Evolutionary conservation across 2,329 filamentous ascomycete species (phyloP).

Genomic region (Dissoconium aciculare): DNA sequence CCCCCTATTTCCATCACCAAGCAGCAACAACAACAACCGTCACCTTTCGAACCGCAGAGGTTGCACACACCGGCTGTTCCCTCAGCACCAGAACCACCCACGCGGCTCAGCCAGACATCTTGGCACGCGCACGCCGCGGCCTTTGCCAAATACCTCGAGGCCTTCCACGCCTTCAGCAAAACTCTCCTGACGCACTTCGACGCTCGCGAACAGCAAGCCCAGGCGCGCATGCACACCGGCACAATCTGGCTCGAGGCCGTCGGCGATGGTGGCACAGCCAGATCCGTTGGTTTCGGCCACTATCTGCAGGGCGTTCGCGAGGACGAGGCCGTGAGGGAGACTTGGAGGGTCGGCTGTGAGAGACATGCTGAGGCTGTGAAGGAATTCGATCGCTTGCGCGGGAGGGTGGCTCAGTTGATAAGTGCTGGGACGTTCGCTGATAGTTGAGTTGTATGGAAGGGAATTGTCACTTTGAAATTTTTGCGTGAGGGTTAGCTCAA

Average conservation of each 20-base stretch:
- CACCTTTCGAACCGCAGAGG: constrained; percentile 23
- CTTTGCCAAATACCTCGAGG: constrained; percentile 41
- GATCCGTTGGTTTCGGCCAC: constrained; percentile 36
- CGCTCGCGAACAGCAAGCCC: constrained; percentile 32
- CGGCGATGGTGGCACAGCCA: constrained; percentile 28
- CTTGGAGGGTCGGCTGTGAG: constrained; percentile 46
- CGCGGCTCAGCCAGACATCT: constrained; percentile 31
- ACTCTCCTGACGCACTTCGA: constrained; percentile 43
- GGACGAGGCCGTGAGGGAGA: constrained; percentile 47
- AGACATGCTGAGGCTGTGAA: constrained; percentile 45
- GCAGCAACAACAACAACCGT: too few species aligned
- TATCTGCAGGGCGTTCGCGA: constrained; percentile 49
- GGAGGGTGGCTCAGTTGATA: constrained; percentile 24
- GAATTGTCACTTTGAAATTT: too few species aligned
- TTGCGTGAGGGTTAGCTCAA: too few species aligned
- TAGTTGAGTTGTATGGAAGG: too few species aligned
- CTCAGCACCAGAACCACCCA: constrained; percentile 24
- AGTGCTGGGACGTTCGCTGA: constrained; percentile 13
- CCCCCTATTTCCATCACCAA: constrained; percentile 23
- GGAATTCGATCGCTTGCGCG: constrained; percentile 39
- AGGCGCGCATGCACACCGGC: constrained; percentile 22
- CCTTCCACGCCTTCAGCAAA: constrained; percentile 42
- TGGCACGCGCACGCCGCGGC: constrained; percentile 39
- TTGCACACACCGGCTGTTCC: constrained; percentile 39
- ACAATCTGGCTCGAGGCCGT: constrained; percentile 39